phyloP scores from a whole-genome alignment of 2,329 filamentous ascomycete genomes.

The Nemania sp. region DNA sequence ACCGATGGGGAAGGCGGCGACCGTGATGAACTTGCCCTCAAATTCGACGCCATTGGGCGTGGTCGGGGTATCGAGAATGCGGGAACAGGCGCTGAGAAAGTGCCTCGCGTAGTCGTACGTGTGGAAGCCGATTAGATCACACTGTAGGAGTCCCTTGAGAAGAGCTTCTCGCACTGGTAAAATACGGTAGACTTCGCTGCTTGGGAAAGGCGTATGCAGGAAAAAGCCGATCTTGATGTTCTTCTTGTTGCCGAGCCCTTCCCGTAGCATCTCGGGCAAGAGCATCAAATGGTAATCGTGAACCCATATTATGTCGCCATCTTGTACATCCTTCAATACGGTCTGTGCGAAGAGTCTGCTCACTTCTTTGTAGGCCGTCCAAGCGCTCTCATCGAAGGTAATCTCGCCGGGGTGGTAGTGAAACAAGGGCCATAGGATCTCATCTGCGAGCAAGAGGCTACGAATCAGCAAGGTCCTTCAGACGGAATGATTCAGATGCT shows the following conservation, averaged over 20 bases:
- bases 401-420: conserved; percentile 99
- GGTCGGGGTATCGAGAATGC: conserved; percentile 80
- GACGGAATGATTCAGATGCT: neutral
- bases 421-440: conserved; percentile 97
- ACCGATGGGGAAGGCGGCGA: conserved; percentile 95
- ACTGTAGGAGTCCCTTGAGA: conserved; percentile 84
- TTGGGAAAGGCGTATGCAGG: conserved; percentile 95
- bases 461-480: conserved; percentile 14
- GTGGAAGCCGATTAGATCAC: conserved; percentile 96
- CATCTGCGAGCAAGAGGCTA: conserved; percentile 61
- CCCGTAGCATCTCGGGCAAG: conserved; percentile 90
- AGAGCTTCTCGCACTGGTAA: conserved; percentile 90
- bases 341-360: conserved; percentile 91
- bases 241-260: conserved; percentile 79
- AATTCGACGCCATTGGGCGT: conserved; percentile 94
- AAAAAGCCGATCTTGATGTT: conserved; percentile 99
- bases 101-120: conserved; percentile 99
- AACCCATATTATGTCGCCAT: conserved; percentile 96
- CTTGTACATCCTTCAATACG: conserved; percentile 83
- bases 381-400: conserved; percentile 93
- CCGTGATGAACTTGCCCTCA: conserved; percentile 83
- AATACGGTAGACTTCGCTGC: conserved; percentile 95
- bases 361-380: conserved; percentile 90
- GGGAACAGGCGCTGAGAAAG: conserved; percentile 95
- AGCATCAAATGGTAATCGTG: conserved; percentile 99